A percentile compares a stretch with the other conserved stretches of the same genome.
Evolutionary conservation across 495 filamentous ascomycete species (phyloP).

Genomic region (Penicillium steckii): DNA sequence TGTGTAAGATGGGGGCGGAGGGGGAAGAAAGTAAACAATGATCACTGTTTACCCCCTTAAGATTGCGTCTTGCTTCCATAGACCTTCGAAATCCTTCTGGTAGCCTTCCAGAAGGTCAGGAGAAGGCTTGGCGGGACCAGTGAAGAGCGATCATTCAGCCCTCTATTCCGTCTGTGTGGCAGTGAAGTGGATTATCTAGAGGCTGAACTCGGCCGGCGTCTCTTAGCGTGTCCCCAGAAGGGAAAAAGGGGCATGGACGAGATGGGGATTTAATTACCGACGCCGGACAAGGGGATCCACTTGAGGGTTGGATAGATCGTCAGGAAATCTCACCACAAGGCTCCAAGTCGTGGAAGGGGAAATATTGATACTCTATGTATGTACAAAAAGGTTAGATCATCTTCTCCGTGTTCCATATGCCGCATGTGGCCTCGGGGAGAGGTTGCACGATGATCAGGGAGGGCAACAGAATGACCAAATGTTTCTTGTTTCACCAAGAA

Average conservation of each 20-base stretch:
- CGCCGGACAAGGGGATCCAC: constrained; percentile 11
- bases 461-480: neutral
- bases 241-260: constrained; percentile 19
- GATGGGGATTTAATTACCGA: constrained; percentile 25
- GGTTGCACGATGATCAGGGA: constrained; percentile 7
- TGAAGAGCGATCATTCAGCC: constrained; percentile 15
- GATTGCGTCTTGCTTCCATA: constrained; percentile 24
- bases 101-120: constrained; percentile 38
- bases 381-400: too few relatives aligned
- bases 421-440: too few relatives aligned
- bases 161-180: constrained; percentile 23
- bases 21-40: constrained; percentile 12
- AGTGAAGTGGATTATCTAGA: constrained; percentile 25
- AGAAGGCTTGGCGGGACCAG: constrained; percentile 38
- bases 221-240: constrained; percentile 14
- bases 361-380: too few relatives aligned
- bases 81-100: constrained; percentile 37
- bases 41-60: neutral
- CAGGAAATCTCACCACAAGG: neutral
- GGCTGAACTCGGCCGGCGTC: constrained; percentile 23
- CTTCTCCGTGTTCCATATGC: too few relatives aligned
- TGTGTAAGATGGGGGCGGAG: too few relatives aligned
- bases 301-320: constrained; percentile 12
- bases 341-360: neutral
- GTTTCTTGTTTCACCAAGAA: neutral